Evolutionary conservation across 768 basidiomycete species (phyloP).

Genomic region (Russula griseocarnosa): DNA sequence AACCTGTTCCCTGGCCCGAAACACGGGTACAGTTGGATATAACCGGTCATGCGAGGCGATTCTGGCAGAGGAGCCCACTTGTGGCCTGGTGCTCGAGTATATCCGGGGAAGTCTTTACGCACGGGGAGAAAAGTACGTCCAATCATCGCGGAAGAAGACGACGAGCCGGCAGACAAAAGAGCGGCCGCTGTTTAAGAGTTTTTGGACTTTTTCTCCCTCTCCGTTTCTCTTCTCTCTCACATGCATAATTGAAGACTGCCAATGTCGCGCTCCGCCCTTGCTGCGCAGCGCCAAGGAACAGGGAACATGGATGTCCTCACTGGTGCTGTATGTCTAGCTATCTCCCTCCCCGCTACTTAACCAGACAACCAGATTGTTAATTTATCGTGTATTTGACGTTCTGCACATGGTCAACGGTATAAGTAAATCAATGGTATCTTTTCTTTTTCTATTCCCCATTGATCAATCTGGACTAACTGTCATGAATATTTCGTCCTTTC

Average conservation of each 20-base stretch:
- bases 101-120: slow-evolving; percentile 49
- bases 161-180: background rate
- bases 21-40: too few relatives aligned
- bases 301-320: slow-evolving; percentile 13
- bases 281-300: slow-evolving; percentile 19
- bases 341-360: background rate
- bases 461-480: background rate
- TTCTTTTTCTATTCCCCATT: background rate
- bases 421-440: slow-evolving; percentile 16
- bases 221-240: background rate
- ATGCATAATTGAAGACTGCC: slow-evolving; percentile 10
- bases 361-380: slow-evolving; percentile 7
- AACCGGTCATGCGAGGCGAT: slow-evolving; percentile 41
- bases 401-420: slow-evolving; percentile 7
- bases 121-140: slow-evolving; percentile 44
- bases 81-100: slow-evolving; percentile 57
- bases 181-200: background rate
- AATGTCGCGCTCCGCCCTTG: slow-evolving; percentile 20
- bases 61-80: slow-evolving; percentile 47
- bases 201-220: background rate
- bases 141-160: background rate
- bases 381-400: slow-evolving; percentile 24
- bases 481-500: too few relatives aligned
- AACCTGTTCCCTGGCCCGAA: too few relatives aligned
- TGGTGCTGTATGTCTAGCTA: slow-evolving; percentile 24